Evolutionary conservation across 805 yeast species (phyloP), one percentile per base, ranked within the genome.

Genomic region (Phaffomyces thermotolerans): DNA sequence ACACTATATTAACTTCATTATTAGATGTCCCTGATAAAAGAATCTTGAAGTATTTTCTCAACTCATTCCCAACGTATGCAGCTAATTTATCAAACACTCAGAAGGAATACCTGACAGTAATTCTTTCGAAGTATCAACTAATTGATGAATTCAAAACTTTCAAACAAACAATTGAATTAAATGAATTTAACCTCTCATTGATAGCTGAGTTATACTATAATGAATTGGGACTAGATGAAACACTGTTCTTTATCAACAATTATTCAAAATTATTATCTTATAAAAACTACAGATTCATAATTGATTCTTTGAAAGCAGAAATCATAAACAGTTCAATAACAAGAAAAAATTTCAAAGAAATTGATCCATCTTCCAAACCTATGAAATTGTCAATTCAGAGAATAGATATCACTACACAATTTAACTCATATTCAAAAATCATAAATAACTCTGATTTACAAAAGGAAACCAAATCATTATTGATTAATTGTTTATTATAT

Each of bases 211-310:
- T 40, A 14, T 30, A 39, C 14, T 41, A 38, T 25, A 32, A 41
- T 10, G 39, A 41, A 2, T 25, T 47, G 13, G 39, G 37, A 7
- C 6, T 38, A 7, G 9, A n/a, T 6, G 43, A 41, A 3, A 15
- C 37, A 2, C n/a, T 45, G 14, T n/a, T 18, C 18, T 33, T 41
- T n/a, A 23, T 47, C 20, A 8, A 32, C 14, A 27, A 14, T 30
- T 27, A 13, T 37, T 30, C 6, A 13, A 17, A 12, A 17, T 10
- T 27, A 4, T 5, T 27, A 8, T 27, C 29, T 27, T 27, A 34
- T 33, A 30, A 36, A 34, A 52, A 53, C 29, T 49, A 51, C 15
- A 34, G 40, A 5, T 51, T 52, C 29, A 8, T 54, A 1, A 37
- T 39, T 3, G 43, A 48, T 3, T n/a, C n/a, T 3, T 13, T 52